Base-by-base conservation (phyloP, 1,284 basidiomycete species). In the Neolentinus lepideus region DNA sequence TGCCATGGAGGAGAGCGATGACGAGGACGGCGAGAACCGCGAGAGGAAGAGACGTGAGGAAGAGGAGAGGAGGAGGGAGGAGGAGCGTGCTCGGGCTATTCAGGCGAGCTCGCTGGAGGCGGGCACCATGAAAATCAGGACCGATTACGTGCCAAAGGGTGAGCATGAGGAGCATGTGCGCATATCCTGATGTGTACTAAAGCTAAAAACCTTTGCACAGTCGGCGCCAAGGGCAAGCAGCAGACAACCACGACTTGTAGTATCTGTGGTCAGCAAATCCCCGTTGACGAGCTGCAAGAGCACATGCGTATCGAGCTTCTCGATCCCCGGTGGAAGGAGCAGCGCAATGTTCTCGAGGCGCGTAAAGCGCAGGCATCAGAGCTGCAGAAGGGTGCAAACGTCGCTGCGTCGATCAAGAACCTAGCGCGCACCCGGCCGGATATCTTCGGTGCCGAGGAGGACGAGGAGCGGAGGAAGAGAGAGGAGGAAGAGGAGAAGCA, bases 281-380 rank as follows among this genome's bases (percentile, higher is more conserved):
- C 94, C 26, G 87, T 97, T 62, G 89, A 94, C 73, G 95, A 99
- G 69, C 80, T 99, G 59, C 86, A 94, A 62, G 95, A 99, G 68
- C 97, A 99, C 71, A 96, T 98, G 80, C 91, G 97, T 66, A 98
- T 99, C 70, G 97, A 99, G 70, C 75, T 98, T 52, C 83, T 99
- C 64, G 95, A 99, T 72, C 97, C 97, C 43, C 86, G 89, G 66
- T 98, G 94, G 94, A 97, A 97, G 70, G 92, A 94, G 58, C 92
- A 96, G 68, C 90, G 94, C 63, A 88, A 93, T 64, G 79, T 75
- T 19, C 75, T 94, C 64, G 94, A 98, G 67, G 80, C 86, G 51
- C 89, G 94, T 67, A 91, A 92, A 64, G 90, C 90, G 6, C 94
- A 97, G 68, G 85, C 92, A 8, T 91, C 90, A 45, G 89, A 96